Evolutionary conservation across 2,329 filamentous ascomycete species (phyloP).

Genomic region (Botrytis elliptica): DNA sequence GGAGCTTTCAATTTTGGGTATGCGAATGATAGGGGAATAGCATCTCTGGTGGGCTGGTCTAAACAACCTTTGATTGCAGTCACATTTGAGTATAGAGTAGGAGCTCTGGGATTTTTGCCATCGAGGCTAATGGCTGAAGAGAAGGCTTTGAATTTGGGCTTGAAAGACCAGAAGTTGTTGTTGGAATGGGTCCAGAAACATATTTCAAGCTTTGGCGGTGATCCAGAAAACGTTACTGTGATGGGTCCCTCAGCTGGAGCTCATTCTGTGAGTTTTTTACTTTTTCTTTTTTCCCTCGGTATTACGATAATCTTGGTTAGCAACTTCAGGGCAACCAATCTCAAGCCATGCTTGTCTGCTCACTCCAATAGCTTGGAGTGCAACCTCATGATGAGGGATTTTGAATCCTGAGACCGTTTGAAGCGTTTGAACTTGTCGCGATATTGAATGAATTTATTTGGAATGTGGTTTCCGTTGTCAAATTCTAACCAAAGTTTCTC

Average conservation of each 20-base stretch:
- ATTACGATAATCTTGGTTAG: background rate
- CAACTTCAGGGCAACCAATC: background rate
- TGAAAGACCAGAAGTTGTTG: constrained; percentile 59
- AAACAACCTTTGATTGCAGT: constrained; percentile 54
- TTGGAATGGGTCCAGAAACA: constrained; percentile 62
- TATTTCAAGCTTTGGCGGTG: constrained; percentile 59
- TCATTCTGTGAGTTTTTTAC: constrained; percentile 51
- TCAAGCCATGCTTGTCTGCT: too few relatives aligned
- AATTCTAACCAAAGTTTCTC: background rate
- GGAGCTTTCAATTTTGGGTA: constrained; percentile 59
- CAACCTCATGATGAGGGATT: background rate
- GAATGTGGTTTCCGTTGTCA: background rate
- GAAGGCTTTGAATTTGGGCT: constrained; percentile 61
- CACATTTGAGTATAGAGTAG: constrained; percentile 62
- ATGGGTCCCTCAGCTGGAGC: constrained; percentile 63
- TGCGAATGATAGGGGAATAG: constrained; percentile 45
- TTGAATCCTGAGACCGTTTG: too few relatives aligned
- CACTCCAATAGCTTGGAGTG: background rate
- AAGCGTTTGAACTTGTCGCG: background rate
- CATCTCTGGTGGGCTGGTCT: constrained; percentile 58
- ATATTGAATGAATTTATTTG: background rate
- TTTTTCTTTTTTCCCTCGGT: background rate
- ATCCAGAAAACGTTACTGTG: constrained; percentile 56
- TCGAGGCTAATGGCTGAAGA: constrained; percentile 53
- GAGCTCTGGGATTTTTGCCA: constrained; percentile 67